phyloP scores from a whole-genome alignment of 2,329 filamentous ascomycete species.

The Hypoxylon sp. region DNA sequence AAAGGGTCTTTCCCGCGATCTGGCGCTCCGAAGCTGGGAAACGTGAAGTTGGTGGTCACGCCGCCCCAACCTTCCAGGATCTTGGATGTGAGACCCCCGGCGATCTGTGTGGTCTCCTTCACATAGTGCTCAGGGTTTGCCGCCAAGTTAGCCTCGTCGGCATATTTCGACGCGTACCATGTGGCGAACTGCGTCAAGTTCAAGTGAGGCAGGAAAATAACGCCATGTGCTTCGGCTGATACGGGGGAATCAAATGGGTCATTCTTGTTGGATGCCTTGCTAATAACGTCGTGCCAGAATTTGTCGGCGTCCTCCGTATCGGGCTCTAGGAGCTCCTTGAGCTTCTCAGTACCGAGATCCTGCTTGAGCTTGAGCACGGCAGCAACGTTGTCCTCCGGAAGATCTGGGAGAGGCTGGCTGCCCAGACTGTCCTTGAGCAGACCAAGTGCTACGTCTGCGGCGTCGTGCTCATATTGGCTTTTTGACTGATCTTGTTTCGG shows the following conservation, averaged over 20 bases:
- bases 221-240: slow-evolving; percentile 46
- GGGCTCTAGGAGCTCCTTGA: slow-evolving; percentile 45
- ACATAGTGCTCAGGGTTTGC: slow-evolving; percentile 53
- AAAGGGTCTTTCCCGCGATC: slow-evolving; percentile 53
- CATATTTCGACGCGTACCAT: slow-evolving; percentile 48
- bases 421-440: slow-evolving; percentile 33
- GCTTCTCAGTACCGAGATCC: slow-evolving; percentile 43
- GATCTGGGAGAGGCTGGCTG: slow-evolving; percentile 23
- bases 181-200: slow-evolving; percentile 46
- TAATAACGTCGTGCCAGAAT: slow-evolving; percentile 49
- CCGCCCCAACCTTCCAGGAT: slow-evolving; percentile 54
- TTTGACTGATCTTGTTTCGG: slow-evolving; percentile 34
- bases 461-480: slow-evolving; percentile 37
- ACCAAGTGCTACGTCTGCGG: slow-evolving; percentile 30
- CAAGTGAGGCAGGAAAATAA: slow-evolving; percentile 50
- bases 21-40: slow-evolving; percentile 53
- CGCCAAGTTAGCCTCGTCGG: slow-evolving; percentile 50
- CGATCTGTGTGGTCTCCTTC: slow-evolving; percentile 43
- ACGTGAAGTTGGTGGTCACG: slow-evolving; percentile 56
- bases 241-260: slow-evolving; percentile 44
- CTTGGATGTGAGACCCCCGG: slow-evolving; percentile 40
- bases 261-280: slow-evolving; percentile 26
- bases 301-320: slow-evolving; percentile 47
- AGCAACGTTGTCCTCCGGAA: slow-evolving; percentile 30
- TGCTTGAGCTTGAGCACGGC: slow-evolving; percentile 47